Conservation (phyloP, 73 alveolate genomes). For the Tetrahymena borealis region DNA sequence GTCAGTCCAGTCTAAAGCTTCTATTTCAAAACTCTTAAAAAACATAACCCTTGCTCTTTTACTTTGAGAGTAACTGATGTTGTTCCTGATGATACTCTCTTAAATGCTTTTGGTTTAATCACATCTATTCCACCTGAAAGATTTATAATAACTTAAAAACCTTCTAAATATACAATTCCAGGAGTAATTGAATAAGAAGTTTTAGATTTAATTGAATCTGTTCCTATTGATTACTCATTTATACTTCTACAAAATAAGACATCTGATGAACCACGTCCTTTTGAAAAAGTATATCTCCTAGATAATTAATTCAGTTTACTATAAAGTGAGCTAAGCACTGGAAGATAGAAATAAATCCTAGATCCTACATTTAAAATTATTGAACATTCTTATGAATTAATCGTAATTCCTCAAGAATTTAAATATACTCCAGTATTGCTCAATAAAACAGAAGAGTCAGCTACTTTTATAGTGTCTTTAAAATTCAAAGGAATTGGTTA, state of each 20-base stretch:
- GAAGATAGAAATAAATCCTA: neutral
- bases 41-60: constrained; percentile 13
- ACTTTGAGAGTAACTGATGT: neutral
- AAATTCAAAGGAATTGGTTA: constrained; percentile 16
- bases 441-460: constrained; percentile 16
- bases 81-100: constrained; percentile 3
- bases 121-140: constrained; percentile 21
- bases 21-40: constrained; percentile 7
- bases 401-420: constrained; percentile 28
- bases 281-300: constrained; percentile 4
- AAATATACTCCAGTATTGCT: constrained; percentile 10
- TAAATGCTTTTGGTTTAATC: constrained; percentile 33
- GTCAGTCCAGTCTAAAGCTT: constrained; percentile 1
- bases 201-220: neutral
- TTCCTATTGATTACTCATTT: constrained; percentile 1
- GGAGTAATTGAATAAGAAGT: constrained; percentile 18
- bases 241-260: constrained; percentile 10
- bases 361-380: neutral
- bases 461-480: constrained; percentile 14
- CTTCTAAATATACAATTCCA: constrained; percentile 9
- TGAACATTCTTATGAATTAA: neutral
- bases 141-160: neutral
- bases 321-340: constrained; percentile 2
- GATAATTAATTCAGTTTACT: neutral
- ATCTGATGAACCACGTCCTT: constrained; percentile 15